phyloP scores from a whole-genome alignment of 1,139 yeast genomes.

The Zygosaccharomyces sapae region DNA sequence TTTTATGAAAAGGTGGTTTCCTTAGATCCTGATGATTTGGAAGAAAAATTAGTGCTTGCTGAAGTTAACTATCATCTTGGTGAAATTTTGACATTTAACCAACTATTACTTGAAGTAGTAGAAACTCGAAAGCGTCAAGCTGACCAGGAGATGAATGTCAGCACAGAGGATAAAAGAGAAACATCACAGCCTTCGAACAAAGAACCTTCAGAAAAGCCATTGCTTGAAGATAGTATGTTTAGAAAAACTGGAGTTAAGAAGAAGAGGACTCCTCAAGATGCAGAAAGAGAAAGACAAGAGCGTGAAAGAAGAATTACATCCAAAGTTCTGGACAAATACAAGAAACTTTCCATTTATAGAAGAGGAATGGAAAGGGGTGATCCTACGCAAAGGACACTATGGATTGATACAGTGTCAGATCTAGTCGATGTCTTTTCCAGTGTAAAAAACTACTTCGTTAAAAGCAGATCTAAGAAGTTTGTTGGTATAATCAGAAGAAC shows the following conservation, averaged over 20 bases:
- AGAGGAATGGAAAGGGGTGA: slow-evolving; percentile 54
- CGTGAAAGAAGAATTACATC: slow-evolving; percentile 56
- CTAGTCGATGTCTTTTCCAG: slow-evolving; percentile 76
- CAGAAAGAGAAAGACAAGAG: slow-evolving; percentile 55
- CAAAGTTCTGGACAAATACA: slow-evolving; percentile 61
- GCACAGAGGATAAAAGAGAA: slow-evolving; percentile 27
- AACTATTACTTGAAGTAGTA: slow-evolving; percentile 52
- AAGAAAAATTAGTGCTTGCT: slow-evolving; percentile 71
- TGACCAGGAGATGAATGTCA: slow-evolving; percentile 21
- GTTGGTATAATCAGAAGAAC: slow-evolving; percentile 66
- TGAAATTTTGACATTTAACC: slow-evolving; percentile 57
- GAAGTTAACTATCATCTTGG: slow-evolving; percentile 76
- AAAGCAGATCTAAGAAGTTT: slow-evolving; percentile 64
- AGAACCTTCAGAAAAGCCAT: slow-evolving; percentile 34
- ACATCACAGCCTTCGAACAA: slow-evolving; percentile 15
- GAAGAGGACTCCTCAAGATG: slow-evolving; percentile 40
- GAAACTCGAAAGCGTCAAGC: slow-evolving; percentile 37
- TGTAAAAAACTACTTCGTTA: slow-evolving; percentile 72
- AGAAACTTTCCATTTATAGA: slow-evolving; percentile 56
- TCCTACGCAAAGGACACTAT: slow-evolving; percentile 60
- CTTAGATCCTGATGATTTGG: slow-evolving; percentile 61
- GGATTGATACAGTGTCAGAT: slow-evolving; percentile 83
- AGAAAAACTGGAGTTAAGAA: slow-evolving; percentile 30
- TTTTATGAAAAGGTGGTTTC: slow-evolving; percentile 57
- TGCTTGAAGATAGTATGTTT: slow-evolving; percentile 38